Percentiles rank a stretch among this genome's conserved stretches.
These are phyloP conservation scores for Rutstroemia sp. DNA, from an alignment of 2,329 filamentous ascomycete species.

Conservation along the genomic window DNA sequence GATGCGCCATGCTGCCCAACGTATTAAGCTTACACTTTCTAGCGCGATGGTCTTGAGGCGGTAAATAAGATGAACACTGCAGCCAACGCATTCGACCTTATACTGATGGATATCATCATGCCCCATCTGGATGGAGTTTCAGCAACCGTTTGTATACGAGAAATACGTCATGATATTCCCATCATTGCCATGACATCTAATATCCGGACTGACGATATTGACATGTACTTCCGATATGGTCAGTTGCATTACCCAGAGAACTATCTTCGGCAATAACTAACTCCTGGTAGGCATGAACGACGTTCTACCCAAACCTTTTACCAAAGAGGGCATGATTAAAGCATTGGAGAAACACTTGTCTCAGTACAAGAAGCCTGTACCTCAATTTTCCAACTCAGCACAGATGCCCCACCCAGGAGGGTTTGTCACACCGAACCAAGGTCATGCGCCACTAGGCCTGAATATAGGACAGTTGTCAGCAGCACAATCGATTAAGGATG, in stretches of 20 bases:
- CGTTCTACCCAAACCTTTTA: slow-evolving; percentile 94
- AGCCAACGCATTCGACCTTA: slow-evolving; percentile 51
- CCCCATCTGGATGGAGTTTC: slow-evolving; percentile 91
- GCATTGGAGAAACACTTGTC: slow-evolving; percentile 84
- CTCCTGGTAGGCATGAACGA: slow-evolving; percentile 78
- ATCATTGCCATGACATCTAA: slow-evolving; percentile 99
- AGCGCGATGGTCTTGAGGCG: slow-evolving; percentile 84
- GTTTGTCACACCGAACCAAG: slow-evolving; percentile 20
- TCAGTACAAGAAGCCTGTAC: slow-evolving; percentile 64
- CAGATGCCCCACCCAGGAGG: slow-evolving; percentile 22
- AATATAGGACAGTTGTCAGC: slow-evolving; percentile 26
- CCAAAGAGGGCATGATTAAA: slow-evolving; percentile 73
- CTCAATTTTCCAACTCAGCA: slow-evolving; percentile 13
- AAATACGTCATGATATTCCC: slow-evolving; percentile 73
- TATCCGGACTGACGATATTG: slow-evolving; percentile 91
- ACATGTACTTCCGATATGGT: slow-evolving; percentile 96
- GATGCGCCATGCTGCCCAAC: neutral
- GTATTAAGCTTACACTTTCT: slow-evolving; percentile 14
- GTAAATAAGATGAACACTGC: slow-evolving; percentile 68
- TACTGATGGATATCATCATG: slow-evolving; percentile 96
- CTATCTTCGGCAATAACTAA: slow-evolving; percentile 25
- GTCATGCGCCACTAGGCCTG: slow-evolving; percentile 22
- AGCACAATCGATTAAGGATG: slow-evolving; percentile 27
- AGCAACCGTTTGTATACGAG: slow-evolving; percentile 85
- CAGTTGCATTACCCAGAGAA: slow-evolving; percentile 33